Conservation (phyloP, 2,329 filamentous ascomycete species). For the Aureobasidium leucospermi region DNA sequence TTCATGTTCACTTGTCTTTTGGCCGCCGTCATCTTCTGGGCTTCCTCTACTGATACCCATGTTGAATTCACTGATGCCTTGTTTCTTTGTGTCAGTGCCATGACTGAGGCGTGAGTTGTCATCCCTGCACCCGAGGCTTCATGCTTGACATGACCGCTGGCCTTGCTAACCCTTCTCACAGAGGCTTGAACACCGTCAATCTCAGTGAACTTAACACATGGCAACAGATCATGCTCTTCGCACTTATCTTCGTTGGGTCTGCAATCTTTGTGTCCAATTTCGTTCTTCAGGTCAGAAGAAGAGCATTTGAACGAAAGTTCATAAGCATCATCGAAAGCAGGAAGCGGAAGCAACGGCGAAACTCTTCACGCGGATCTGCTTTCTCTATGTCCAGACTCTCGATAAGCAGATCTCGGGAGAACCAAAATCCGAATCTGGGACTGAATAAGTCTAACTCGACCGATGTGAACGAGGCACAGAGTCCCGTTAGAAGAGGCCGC, state of each 20-base stretch:
- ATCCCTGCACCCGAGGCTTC: background rate
- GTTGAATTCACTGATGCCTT: constrained; percentile 58
- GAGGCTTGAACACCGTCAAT: constrained; percentile 60
- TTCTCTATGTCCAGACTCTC: constrained; percentile 5
- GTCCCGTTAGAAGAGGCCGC: background rate
- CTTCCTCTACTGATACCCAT: constrained; percentile 43
- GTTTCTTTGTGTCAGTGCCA: constrained; percentile 59
- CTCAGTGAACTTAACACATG: constrained; percentile 57
- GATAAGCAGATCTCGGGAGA: background rate
- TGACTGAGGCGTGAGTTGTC: constrained; percentile 49
- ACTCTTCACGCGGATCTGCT: background rate
- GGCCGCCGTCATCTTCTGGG: constrained; percentile 55
- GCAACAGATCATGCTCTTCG: constrained; percentile 59
- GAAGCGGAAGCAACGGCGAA: constrained; percentile 13
- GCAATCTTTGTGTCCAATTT: constrained; percentile 60
- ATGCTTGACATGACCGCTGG: background rate
- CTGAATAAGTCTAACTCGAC: background rate
- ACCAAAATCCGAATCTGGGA: background rate
- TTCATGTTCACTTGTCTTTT: constrained; percentile 52
- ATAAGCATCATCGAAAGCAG: constrained; percentile 40
- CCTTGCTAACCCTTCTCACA: background rate
- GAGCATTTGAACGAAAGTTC: constrained; percentile 57
- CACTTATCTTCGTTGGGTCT: constrained; percentile 59
- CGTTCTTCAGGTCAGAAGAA: constrained; percentile 54
- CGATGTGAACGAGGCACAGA: background rate